A percentile compares a stretch with the other conserved stretches of the same genome.
Conservation (phyloP, 2,329 filamentous ascomycete species). For the Trichoderma breve region DNA sequence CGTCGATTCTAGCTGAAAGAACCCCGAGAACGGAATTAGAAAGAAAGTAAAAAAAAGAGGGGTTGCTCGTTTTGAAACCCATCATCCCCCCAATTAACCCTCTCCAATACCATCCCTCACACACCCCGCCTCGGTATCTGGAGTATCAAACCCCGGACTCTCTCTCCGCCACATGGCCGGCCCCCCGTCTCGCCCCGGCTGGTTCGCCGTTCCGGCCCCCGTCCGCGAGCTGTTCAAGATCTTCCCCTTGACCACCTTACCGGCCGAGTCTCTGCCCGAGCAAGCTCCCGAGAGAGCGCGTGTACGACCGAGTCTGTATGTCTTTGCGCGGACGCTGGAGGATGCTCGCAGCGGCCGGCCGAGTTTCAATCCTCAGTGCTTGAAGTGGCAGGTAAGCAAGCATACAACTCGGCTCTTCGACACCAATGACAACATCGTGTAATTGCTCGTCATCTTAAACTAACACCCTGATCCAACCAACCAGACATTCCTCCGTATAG, state of each 20-base stretch:
- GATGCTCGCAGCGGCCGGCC: constrained; percentile 47
- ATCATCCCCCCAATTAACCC: background rate
- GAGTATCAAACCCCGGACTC: background rate
- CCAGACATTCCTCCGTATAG: constrained; percentile 80
- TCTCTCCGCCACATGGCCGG: constrained; percentile 3
- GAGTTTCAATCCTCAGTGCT: constrained; percentile 87
- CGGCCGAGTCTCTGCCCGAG: constrained; percentile 70
- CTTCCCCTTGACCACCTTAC: constrained; percentile 77
- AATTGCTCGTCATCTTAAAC: background rate
- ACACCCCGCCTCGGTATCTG: background rate
- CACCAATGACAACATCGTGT: background rate
- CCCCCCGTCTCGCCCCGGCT: constrained; percentile 27
- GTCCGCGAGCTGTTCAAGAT: constrained; percentile 79
- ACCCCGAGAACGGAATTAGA: background rate
- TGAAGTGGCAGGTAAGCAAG: constrained; percentile 84
- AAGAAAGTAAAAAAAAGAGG: background rate
- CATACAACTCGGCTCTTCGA: background rate
- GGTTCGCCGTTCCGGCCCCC: constrained; percentile 66
- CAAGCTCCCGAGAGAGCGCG: constrained; percentile 46
- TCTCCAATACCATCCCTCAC: background rate
- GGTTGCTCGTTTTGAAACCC: background rate
- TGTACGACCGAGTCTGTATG: constrained; percentile 61
- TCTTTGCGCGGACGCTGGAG: constrained; percentile 70
- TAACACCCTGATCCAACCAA: background rate
- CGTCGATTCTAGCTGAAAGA: background rate